Conservation (phyloP, 257 asterid genomes). For the Solanum bulbocastanum region DNA sequence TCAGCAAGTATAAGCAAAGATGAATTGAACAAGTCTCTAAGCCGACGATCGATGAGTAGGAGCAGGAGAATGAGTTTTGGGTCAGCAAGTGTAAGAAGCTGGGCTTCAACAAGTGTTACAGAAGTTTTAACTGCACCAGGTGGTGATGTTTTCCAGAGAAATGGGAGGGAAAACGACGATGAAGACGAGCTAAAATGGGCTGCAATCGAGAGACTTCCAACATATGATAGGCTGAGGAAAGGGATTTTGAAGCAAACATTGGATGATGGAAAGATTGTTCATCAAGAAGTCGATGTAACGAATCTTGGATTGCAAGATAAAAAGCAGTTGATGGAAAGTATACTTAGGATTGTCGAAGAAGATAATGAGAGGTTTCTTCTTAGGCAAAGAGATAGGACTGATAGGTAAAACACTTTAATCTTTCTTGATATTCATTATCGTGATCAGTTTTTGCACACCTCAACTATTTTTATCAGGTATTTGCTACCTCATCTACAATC, state of each 20-base stretch:
- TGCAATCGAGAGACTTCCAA: conserved; percentile 88
- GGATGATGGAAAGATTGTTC: conserved; percentile 62
- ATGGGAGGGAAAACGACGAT: conserved; percentile 59
- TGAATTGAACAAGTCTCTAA: background rate
- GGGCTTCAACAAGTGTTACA: background rate
- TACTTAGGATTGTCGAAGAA: conserved; percentile 73
- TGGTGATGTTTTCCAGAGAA: conserved; percentile 49
- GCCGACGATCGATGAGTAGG: background rate
- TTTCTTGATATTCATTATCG: background rate
- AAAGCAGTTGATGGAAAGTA: conserved; percentile 50
- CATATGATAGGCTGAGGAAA: conserved; percentile 70
- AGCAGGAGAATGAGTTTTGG: background rate
- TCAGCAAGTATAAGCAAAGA: background rate
- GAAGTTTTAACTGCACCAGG: conserved; percentile 47
- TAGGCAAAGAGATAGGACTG: conserved; percentile 73
- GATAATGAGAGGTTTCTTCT: conserved; percentile 86
- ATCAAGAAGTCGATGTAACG: conserved; percentile 62
- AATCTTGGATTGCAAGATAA: conserved; percentile 49
- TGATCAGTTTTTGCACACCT: background rate
- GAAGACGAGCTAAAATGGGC: conserved; percentile 94
- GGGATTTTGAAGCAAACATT: conserved; percentile 57
- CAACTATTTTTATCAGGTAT: background rate
- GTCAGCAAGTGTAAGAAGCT: background rate
- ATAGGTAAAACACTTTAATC: conserved; percentile 30
- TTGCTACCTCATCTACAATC: background rate